Percentiles rank a stretch among this genome's conserved stretches.
Evolutionary conservation across 1,284 basidiomycete genomes (phyloP).

Genomic region (Exobasidium rhododendri): DNA sequence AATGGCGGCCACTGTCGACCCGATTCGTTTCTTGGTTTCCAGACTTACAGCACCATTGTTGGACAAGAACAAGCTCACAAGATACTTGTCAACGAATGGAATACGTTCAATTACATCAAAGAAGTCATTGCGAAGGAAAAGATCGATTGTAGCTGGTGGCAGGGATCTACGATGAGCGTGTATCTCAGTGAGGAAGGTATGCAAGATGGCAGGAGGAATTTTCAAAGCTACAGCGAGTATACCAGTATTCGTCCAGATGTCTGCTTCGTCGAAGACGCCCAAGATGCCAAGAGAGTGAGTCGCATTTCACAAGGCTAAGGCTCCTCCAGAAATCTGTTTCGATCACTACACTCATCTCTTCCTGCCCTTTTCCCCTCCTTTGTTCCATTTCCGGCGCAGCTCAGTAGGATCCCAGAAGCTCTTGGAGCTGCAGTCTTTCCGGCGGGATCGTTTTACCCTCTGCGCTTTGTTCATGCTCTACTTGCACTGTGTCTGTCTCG

Average conservation of each 20-base stretch:
- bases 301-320: not conserved
- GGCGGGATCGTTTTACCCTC: conserved; percentile 11
- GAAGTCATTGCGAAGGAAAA: conserved; percentile 4
- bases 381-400: not conserved
- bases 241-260: conserved; percentile 10
- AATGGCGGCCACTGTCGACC: conserved; percentile 18
- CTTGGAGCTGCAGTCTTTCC: conserved; percentile 7
- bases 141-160: conserved; percentile 16
- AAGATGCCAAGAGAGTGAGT: conserved; percentile 4
- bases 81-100: conserved; percentile 14
- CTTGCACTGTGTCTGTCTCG: conserved; percentile 4
- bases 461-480: conserved; percentile 13
- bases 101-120: conserved; percentile 15
- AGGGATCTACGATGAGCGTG: conserved; percentile 8
- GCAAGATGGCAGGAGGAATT: not conserved
- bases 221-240: conserved; percentile 1
- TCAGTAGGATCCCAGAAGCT: not conserved
- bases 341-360: not conserved
- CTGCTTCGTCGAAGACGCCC: conserved; percentile 7
- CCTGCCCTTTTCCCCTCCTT: not conserved
- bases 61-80: conserved; percentile 11
- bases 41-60: conserved; percentile 7
- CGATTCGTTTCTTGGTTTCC: conserved; percentile 11
- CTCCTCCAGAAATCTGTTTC: not conserved
- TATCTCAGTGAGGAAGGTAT: not conserved